phyloP scores from a whole-genome alignment of 2,329 filamentous ascomycete genomes.

The Penicillium rolfsii region DNA sequence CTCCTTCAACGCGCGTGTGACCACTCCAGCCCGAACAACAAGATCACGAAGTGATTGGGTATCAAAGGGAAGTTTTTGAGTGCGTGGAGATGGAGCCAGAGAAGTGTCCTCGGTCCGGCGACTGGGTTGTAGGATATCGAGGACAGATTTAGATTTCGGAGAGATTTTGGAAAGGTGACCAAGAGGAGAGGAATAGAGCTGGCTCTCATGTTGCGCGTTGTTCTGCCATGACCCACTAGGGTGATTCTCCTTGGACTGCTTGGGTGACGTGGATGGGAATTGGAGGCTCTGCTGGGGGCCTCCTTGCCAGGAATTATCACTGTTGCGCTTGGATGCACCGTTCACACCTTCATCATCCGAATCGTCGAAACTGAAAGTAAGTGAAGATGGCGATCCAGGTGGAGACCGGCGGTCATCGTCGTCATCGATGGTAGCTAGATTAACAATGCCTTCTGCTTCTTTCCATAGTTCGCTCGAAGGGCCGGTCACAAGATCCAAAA shows the following conservation, averaged over 20 bases:
- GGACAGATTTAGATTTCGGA: constrained; percentile 63
- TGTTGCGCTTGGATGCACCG: constrained; percentile 36
- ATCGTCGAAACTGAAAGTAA: constrained; percentile 61
- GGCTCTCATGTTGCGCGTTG: constrained; percentile 27
- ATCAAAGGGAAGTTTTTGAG: constrained; percentile 66
- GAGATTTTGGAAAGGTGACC: constrained; percentile 59
- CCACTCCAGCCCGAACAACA: constrained; percentile 55
- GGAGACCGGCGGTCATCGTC: constrained; percentile 57
- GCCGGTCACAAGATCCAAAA: constrained; percentile 58
- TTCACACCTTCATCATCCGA: constrained; percentile 57
- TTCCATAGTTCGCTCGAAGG: constrained; percentile 61
- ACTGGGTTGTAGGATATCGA: constrained; percentile 61
- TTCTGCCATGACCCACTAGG: constrained; percentile 36
- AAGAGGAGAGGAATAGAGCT: constrained; percentile 34
- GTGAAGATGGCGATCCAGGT: constrained; percentile 59
- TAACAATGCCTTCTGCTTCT: constrained; percentile 69
- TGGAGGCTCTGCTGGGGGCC: constrained; percentile 28
- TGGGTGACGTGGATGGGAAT: constrained; percentile 29
- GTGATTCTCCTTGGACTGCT: constrained; percentile 25
- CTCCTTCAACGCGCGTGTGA: constrained; percentile 54
- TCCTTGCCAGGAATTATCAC: constrained; percentile 37
- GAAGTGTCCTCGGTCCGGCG: constrained; percentile 40
- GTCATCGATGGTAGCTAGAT: constrained; percentile 66
- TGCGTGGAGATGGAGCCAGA: constrained; percentile 31
- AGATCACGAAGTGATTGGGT: constrained; percentile 66